A percentile compares a stretch with the other conserved stretches of the same genome.
These are phyloP conservation scores for Miscanthus lutarioriparius DNA, from an alignment of 176 grass and related monocot genomes.

Conservation along the genomic window DNA sequence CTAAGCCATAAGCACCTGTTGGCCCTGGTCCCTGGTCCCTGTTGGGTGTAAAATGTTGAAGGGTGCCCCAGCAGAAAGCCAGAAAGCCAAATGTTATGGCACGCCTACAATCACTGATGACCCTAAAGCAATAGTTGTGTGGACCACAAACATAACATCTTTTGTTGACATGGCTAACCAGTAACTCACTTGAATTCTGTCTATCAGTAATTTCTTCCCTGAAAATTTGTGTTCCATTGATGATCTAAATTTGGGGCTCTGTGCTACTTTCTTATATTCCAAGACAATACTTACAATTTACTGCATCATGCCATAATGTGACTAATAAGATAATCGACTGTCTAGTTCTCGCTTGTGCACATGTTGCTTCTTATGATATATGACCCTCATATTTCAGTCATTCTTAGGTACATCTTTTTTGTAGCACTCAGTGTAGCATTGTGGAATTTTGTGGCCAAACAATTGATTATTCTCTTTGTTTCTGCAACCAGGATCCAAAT, in stretches of 20 bases:
- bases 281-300: neutral
- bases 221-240: neutral
- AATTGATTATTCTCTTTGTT: slow-evolving; percentile 13
- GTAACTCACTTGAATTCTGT: neutral
- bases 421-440: neutral
- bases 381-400: neutral
- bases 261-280: neutral
- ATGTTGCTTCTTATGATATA: neutral
- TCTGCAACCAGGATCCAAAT: slow-evolving; percentile 56
- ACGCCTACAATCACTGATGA: neutral
- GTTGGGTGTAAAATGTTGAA: neutral
- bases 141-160: slow-evolving; percentile 28
- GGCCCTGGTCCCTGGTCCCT: too few relatives aligned
- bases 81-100: neutral
- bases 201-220: neutral
- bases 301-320: neutral
- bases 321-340: neutral
- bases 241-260: neutral
- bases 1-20: neutral
- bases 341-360: neutral
- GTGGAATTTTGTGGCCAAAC: neutral
- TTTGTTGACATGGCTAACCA: neutral
- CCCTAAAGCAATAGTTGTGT: neutral
- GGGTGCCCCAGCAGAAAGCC: neutral
- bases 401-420: neutral